Evolutionary conservation across 768 basidiomycete genomes (phyloP).

Genomic region (Aureoboletus auriporus): DNA sequence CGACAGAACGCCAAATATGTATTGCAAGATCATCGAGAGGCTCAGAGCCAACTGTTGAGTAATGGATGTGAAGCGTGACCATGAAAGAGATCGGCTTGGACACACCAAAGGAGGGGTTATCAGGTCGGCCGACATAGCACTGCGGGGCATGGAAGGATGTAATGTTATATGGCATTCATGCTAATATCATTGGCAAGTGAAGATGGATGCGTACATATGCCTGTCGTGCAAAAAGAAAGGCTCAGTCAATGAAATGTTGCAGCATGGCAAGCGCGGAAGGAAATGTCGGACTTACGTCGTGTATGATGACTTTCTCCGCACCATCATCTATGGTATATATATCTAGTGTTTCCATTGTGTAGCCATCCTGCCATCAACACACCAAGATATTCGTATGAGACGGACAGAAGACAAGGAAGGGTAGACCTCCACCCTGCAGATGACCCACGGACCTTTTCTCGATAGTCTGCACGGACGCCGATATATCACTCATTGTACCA

Average conservation of each 20-base stretch:
- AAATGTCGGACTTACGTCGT: slow-evolving; percentile 35
- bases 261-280: not conserved
- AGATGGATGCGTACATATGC: slow-evolving; percentile 42
- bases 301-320: slow-evolving; percentile 51
- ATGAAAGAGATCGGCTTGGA: not conserved
- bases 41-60: slow-evolving; percentile 70
- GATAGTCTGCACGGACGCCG: slow-evolving; percentile 51
- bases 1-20: slow-evolving; percentile 69
- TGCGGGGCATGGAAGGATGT: slow-evolving; percentile 21
- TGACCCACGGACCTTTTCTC: slow-evolving; percentile 64
- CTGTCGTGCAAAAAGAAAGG: slow-evolving; percentile 25
- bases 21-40: slow-evolving; percentile 64
- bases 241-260: not conserved
- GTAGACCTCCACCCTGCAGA: not conserved
- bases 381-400: not conserved
- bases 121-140: slow-evolving; percentile 85
- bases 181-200: not conserved
- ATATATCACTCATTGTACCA: not conserved
- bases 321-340: slow-evolving; percentile 57
- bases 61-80: not conserved
- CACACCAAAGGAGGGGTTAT: slow-evolving; percentile 88
- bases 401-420: not conserved
- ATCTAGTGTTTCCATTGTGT: slow-evolving; percentile 76
- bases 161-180: not conserved
- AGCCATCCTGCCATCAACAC: slow-evolving; percentile 64